Base-by-base conservation (phyloP, 495 filamentous ascomycete species). In the Oidiodendron maius region DNA sequence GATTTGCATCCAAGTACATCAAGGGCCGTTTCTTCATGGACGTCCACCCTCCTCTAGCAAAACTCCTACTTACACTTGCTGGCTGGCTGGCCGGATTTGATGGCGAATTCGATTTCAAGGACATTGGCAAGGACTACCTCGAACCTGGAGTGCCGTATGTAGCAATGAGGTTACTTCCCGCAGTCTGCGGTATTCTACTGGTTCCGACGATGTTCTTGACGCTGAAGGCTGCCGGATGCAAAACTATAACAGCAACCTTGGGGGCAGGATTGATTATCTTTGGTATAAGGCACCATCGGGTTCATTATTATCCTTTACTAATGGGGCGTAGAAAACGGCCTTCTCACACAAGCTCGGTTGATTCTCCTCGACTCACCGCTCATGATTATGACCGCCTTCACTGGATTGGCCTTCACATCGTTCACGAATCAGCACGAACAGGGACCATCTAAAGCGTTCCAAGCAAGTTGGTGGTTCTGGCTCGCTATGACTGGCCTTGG, bases 21-120 rank as follows among this genome's bases (percentile, higher is more conserved):
- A 96, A 97, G 68, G 93, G 93, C 54, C 80, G 72, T 55, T 98
- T 98, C 74, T 98, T 98, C 66, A 98, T 98, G 93, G 93, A 98
- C 61, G 93, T 98, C 3, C 93, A 98, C 59, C 93, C 93, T 13
- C 93, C 93, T n/a, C 77, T 98, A 8, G 93, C 93, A 41, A 98
- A 98, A 69, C 71, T 98, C 51, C 80, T 98, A 55, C 86, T 98
- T 51, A 95, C 93, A 35, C 81, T 98, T 35, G 90, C 91, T 53
- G 93, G 93, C 42, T 98, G 86, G 84, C 68, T 96, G 41, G 93
- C 91, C 53, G 93, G 94, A 18, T 98, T 96, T 61, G 78, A 96
- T 65, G 93, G 93, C 41, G 75, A 87, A 38, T 98, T 98, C 52
- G 93, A 98, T 63, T 98, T 98, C 74, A 98, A 98, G 72, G 94